Evolutionary conservation across 2,329 filamentous ascomycete genomes (phyloP).

Genomic region (Ceratocystis colombiana): DNA sequence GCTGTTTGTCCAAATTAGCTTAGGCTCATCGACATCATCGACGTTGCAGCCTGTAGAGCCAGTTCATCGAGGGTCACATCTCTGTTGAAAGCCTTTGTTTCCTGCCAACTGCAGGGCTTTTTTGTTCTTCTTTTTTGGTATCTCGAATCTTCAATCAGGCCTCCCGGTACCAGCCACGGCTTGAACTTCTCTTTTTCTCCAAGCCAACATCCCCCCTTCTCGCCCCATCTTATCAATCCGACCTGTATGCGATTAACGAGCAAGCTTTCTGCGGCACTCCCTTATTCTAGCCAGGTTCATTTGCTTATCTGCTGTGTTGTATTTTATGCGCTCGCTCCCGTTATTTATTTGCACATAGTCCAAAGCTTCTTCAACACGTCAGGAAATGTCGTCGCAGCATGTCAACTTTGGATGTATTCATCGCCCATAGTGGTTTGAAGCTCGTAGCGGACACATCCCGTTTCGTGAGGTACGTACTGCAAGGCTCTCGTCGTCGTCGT

Average conservation of each 20-base stretch:
- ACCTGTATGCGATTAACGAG: not conserved
- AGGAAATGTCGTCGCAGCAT: conserved; percentile 24
- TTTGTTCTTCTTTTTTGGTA: conserved; percentile 1
- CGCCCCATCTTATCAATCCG: conserved; percentile 5
- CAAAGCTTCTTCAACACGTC: not conserved
- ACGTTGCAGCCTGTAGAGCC: conserved; percentile 17
- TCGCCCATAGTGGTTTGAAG: conserved; percentile 86
- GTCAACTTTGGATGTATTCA: conserved; percentile 58
- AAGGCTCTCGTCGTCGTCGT: not conserved
- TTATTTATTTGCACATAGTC: not conserved
- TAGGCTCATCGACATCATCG: conserved; percentile 20
- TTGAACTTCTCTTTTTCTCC: not conserved
- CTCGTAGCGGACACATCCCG: conserved; percentile 66
- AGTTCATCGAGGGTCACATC: not conserved
- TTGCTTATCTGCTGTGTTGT: conserved; percentile 19
- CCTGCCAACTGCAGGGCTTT: not conserved
- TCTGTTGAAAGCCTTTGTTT: conserved; percentile 1
- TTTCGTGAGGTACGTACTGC: conserved; percentile 55
- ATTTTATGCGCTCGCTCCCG: conserved; percentile 13
- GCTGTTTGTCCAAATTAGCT: not conserved
- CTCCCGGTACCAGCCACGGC: not conserved
- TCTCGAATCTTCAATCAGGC: not conserved
- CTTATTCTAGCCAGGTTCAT: not conserved
- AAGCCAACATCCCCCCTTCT: not conserved
- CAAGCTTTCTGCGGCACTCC: not conserved